phyloP scores from a whole-genome alignment of 2,329 filamentous ascomycete species.

The Pestalotiopsis sp. region DNA sequence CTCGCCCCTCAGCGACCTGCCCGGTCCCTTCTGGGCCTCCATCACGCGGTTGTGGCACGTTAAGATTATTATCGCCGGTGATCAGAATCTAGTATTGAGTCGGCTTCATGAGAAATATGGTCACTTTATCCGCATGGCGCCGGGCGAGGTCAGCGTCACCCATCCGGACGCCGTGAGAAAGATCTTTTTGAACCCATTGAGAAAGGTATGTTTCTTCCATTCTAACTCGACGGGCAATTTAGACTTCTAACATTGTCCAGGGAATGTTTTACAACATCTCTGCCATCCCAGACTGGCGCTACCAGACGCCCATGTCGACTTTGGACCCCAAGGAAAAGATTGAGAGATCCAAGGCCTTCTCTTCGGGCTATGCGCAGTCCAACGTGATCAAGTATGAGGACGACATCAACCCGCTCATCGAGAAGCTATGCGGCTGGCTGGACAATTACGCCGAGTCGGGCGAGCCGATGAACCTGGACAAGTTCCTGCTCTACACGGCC shows the following conservation, averaged over 20 bases:
- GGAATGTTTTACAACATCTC: background rate
- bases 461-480: constrained; percentile 17
- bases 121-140: constrained; percentile 42
- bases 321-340: constrained; percentile 17
- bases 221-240: constrained; percentile 30
- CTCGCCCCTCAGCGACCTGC: constrained; percentile 1
- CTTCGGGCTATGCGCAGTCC: constrained; percentile 26
- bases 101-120: constrained; percentile 9
- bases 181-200: constrained; percentile 35
- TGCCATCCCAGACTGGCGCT: constrained; percentile 14
- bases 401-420: constrained; percentile 13
- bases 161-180: constrained; percentile 42
- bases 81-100: constrained; percentile 4
- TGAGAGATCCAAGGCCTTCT: constrained; percentile 29
- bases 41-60: constrained; percentile 8
- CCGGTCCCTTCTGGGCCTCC: constrained; percentile 6
- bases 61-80: background rate
- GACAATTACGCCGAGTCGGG: background rate
- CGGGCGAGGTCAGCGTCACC: constrained; percentile 39
- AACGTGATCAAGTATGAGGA: constrained; percentile 26
- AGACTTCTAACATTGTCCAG: constrained; percentile 25
- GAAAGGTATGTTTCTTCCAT: constrained; percentile 37
- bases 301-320: constrained; percentile 14
- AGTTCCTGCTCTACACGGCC: constrained; percentile 20
- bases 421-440: constrained; percentile 12